phyloP scores from a whole-genome alignment of 208 protist species.

The Trypanosoma caninum region DNA sequence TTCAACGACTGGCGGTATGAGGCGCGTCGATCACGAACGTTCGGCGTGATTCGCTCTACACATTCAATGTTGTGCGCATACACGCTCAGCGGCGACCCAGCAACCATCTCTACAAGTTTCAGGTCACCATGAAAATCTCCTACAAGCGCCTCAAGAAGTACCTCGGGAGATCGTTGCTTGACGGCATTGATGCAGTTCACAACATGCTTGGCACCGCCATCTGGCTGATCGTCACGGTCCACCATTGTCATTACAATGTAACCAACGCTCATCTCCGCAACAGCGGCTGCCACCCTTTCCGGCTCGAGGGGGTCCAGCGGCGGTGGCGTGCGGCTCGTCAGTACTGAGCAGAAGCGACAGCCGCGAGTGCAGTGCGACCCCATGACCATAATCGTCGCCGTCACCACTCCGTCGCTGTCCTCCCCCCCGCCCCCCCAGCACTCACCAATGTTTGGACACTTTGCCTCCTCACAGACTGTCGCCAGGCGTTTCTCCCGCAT shows the following conservation, averaged over 20 bases:
- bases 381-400: slow-evolving; percentile 98
- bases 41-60: slow-evolving; percentile 89
- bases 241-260: slow-evolving; percentile 99
- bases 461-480: slow-evolving; percentile 94
- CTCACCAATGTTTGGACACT: slow-evolving; percentile 98
- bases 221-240: slow-evolving; percentile 94
- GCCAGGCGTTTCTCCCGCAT: slow-evolving; percentile 87
- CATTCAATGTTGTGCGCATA: slow-evolving; percentile 99
- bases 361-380: slow-evolving; percentile 97
- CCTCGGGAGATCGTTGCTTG: slow-evolving; percentile 67
- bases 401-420: slow-evolving; percentile 83
- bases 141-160: slow-evolving; percentile 96
- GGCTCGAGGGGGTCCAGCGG: slow-evolving; percentile 95
- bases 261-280: slow-evolving; percentile 96
- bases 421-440: slow-evolving; percentile 93
- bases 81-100: slow-evolving; percentile 93
- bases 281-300: slow-evolving; percentile 89
- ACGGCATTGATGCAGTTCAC: slow-evolving; percentile 85
- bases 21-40: slow-evolving; percentile 94
- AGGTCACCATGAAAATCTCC: slow-evolving; percentile 96
- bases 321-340: slow-evolving; percentile 92
- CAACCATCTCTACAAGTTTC: slow-evolving; percentile 82
- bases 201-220: slow-evolving; percentile 94
- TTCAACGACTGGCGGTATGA: slow-evolving; percentile 94
- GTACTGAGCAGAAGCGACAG: slow-evolving; percentile 98